Percentiles rank a stretch among this genome's conserved stretches.
Conservation (phyloP, 768 basidiomycete genomes). For the Auricularia cornea region DNA sequence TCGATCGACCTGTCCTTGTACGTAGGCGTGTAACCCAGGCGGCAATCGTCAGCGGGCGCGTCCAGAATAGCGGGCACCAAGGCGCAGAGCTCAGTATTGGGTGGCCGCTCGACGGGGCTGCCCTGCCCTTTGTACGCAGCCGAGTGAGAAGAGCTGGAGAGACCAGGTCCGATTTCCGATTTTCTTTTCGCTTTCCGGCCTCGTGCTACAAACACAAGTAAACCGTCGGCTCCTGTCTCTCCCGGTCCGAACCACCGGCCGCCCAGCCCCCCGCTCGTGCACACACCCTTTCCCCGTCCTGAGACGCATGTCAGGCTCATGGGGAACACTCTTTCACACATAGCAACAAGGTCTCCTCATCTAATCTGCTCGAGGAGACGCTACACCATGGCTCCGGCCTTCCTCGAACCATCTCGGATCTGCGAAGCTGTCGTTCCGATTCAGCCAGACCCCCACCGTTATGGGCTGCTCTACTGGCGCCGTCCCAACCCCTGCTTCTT, state of each 20-base stretch:
- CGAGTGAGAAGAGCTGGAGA: background rate
- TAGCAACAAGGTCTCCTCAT: no score
- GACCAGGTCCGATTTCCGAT: background rate
- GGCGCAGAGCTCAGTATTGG: background rate
- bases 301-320: background rate
- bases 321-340: no score
- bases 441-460: background rate
- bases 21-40: background rate
- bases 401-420: background rate
- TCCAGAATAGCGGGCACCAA: background rate
- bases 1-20: background rate
- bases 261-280: background rate
- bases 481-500: background rate
- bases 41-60: background rate
- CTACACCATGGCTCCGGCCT: no score
- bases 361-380: no score
- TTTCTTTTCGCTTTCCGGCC: background rate
- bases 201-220: background rate
- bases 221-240: background rate
- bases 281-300: background rate
- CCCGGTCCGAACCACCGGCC: background rate
- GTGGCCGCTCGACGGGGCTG: background rate
- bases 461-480: background rate
- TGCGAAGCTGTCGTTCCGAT: background rate
- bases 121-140: background rate